Percentiles rank a stretch among this genome's conserved stretches.
Conservation (phyloP, 306 rosid genomes). For the Alnus rubra region DNA sequence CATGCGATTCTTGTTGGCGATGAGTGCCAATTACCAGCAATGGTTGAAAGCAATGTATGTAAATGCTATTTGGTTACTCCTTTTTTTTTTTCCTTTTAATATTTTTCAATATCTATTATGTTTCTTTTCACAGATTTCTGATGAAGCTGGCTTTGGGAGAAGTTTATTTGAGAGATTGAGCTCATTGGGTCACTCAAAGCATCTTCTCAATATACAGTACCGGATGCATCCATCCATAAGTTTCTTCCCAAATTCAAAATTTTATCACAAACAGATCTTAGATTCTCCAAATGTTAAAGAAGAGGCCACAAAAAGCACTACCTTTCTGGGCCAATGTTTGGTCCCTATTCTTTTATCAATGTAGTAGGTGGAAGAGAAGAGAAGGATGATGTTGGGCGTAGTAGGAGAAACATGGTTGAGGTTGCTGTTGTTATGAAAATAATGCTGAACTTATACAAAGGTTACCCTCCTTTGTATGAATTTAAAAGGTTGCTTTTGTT, state of each 20-base stretch:
- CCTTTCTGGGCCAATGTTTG: constrained; percentile 38
- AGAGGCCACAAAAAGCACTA: constrained; percentile 29
- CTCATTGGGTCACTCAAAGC: constrained; percentile 45
- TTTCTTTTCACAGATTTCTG: constrained; percentile 41
- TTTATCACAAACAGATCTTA: constrained; percentile 35
- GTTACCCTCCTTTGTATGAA: neutral
- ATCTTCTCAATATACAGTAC: constrained; percentile 46
- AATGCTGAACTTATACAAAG: neutral
- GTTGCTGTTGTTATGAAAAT: constrained; percentile 35
- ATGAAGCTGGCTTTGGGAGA: constrained; percentile 63
- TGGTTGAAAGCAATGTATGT: constrained; percentile 60
- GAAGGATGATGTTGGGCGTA: constrained; percentile 24
- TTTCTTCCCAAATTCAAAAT: constrained; percentile 38
- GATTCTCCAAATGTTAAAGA: constrained; percentile 31
- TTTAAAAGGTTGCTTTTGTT: too few relatives aligned
- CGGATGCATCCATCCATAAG: constrained; percentile 50
- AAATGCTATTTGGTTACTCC: neutral
- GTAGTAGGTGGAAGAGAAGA: constrained; percentile 40
- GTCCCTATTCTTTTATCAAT: constrained; percentile 42
- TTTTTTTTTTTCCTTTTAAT: neutral
- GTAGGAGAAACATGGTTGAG: constrained; percentile 43
- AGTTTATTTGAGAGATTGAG: constrained; percentile 69
- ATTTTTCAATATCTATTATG: neutral
- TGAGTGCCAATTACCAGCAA: constrained; percentile 74
- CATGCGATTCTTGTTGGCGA: constrained; percentile 81